phyloP scores from a whole-genome alignment of 2,329 filamentous ascomycete genomes.

The Neonectria punicea region DNA sequence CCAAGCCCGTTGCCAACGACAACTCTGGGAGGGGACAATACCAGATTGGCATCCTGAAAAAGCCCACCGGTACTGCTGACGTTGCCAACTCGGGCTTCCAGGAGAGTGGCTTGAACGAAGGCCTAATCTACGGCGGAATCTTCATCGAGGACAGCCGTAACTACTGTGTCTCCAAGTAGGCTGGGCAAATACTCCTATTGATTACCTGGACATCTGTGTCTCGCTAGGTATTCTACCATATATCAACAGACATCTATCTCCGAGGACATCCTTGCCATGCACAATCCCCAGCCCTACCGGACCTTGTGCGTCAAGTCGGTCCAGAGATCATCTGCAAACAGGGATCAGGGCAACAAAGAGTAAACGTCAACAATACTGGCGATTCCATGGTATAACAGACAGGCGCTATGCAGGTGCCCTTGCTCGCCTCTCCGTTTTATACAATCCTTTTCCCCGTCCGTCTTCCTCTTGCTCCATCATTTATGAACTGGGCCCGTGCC shows the following conservation, averaged over 20 bases:
- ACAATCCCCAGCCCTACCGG: background rate
- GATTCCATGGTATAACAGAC: slow-evolving; percentile 21
- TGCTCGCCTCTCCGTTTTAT: slow-evolving; percentile 25
- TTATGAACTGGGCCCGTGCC: slow-evolving; percentile 28
- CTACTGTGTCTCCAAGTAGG: slow-evolving; percentile 47
- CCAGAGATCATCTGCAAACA: background rate
- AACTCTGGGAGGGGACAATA: slow-evolving; percentile 68
- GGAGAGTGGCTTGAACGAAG: slow-evolving; percentile 60
- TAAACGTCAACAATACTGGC: background rate
- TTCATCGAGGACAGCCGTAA: slow-evolving; percentile 62
- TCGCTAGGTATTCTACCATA: background rate
- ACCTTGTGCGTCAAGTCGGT: background rate
- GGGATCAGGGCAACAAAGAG: background rate
- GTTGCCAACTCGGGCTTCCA: slow-evolving; percentile 61
- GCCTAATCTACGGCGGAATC: slow-evolving; percentile 62
- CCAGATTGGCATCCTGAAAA: slow-evolving; percentile 72
- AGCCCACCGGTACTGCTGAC: slow-evolving; percentile 60
- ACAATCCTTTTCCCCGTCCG: slow-evolving; percentile 30
- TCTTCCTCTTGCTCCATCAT: slow-evolving; percentile 31
- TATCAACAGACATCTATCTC: background rate
- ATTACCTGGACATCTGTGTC: background rate
- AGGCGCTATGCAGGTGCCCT: slow-evolving; percentile 30
- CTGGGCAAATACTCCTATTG: background rate
- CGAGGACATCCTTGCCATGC: background rate
- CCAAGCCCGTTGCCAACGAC: slow-evolving; percentile 58